Percentiles rank a stretch among this genome's conserved stretches.
Conservation (phyloP, 345 rosid species). For the Acer saccharum region DNA sequence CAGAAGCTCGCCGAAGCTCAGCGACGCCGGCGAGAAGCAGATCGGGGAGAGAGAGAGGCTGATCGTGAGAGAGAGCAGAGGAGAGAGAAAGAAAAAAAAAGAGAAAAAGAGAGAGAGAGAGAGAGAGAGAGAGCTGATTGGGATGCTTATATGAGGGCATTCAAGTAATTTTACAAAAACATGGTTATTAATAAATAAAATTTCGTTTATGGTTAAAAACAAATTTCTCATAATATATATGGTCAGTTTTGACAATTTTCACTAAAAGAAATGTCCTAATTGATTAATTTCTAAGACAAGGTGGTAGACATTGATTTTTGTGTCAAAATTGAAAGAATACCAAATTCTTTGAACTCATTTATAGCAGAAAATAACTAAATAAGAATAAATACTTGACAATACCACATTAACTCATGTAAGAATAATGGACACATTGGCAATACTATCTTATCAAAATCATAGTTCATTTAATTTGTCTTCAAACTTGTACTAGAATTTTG, state of each 20-base stretch:
- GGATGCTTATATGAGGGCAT: no score
- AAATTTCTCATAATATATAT: no score
- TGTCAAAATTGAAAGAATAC: neutral
- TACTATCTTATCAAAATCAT: neutral
- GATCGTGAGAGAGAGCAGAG: no score
- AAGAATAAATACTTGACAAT: neutral
- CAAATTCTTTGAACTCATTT: neutral
- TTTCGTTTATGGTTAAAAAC: no score
- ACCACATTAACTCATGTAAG: neutral
- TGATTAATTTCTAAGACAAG: neutral
- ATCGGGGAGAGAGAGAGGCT: no score
- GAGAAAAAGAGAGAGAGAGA: fast-evolving
- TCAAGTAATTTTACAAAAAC: no score
- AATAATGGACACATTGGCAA: neutral
- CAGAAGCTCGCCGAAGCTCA: no score
- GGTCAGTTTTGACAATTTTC: no score
- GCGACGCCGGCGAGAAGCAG: no score
- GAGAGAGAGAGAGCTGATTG: no score
- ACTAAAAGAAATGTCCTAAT: neutral
- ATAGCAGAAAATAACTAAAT: neutral
- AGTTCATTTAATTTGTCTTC: neutral
- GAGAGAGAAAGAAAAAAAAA: no score
- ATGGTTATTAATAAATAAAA: no score
- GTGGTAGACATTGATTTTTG: neutral
- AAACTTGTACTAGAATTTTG: neutral